Evolutionary conservation across 1,284 basidiomycete genomes (phyloP).

Genomic region (Trichosporon ovoides): DNA sequence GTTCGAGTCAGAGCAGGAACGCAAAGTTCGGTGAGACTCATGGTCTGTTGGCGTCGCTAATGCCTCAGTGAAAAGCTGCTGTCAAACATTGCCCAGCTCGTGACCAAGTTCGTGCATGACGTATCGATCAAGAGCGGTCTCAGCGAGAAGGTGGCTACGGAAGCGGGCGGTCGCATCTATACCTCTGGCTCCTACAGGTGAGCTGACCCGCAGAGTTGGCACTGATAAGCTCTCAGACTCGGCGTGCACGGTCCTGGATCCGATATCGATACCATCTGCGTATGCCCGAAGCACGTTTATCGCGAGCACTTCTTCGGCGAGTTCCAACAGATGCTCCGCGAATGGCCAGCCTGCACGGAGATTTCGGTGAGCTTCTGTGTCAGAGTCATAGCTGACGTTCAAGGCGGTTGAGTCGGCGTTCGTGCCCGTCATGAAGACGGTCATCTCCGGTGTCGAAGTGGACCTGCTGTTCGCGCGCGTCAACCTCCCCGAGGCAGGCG

Average conservation of each 20-base stretch:
- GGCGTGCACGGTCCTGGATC: conserved; percentile 94
- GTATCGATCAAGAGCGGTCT: conserved; percentile 72
- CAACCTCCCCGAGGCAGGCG: conserved; percentile 60
- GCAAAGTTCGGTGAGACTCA: conserved; percentile 70
- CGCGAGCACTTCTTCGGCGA: conserved; percentile 92
- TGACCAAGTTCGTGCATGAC: conserved; percentile 88
- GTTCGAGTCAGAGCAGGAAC: conserved; percentile 86
- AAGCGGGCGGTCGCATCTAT: conserved; percentile 96
- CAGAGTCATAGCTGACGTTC: background rate
- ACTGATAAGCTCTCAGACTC: conserved; percentile 50
- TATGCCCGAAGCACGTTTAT: conserved; percentile 92
- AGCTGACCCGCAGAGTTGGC: conserved; percentile 8
- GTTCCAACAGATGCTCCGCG: conserved; percentile 84
- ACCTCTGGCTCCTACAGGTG: conserved; percentile 92
- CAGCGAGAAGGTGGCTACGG: conserved; percentile 75
- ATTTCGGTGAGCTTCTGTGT: conserved; percentile 66
- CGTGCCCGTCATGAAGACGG: conserved; percentile 89
- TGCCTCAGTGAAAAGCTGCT: conserved; percentile 78
- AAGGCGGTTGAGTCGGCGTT: conserved; percentile 93
- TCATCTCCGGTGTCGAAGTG: conserved; percentile 86
- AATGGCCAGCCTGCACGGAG: conserved; percentile 79
- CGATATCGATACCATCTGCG: conserved; percentile 98
- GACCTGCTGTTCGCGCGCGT: conserved; percentile 82
- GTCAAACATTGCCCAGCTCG: conserved; percentile 79
- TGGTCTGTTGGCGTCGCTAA: background rate